Evolutionary conservation across 116 monocot genomes (phyloP).

Genomic region (Iris pallida): DNA sequence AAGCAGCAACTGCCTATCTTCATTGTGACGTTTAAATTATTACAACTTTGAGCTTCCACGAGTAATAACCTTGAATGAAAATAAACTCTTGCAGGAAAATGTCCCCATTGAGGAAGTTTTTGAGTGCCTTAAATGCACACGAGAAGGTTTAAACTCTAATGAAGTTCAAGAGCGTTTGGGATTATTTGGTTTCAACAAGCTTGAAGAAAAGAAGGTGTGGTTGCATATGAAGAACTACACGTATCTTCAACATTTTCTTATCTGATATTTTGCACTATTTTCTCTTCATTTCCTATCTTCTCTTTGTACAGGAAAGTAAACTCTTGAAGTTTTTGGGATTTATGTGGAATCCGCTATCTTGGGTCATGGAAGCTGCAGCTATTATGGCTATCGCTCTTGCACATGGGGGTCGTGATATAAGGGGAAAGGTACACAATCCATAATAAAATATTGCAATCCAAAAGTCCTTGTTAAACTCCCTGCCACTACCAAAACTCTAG

Average conservation of each 20-base stretch:
- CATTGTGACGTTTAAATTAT: no score
- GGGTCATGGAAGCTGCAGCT: slow-evolving; percentile 60
- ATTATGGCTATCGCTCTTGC: slow-evolving; percentile 54
- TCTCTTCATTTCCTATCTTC: neutral
- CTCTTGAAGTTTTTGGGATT: slow-evolving; percentile 58
- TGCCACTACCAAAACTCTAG: no score
- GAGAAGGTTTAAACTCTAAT: slow-evolving; percentile 40
- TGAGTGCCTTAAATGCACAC: slow-evolving; percentile 44
- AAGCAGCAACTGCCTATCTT: no score
- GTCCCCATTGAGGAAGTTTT: slow-evolving; percentile 53
- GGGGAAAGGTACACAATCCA: slow-evolving; percentile 22
- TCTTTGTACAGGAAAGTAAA: slow-evolving; percentile 38
- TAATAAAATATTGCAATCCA: neutral
- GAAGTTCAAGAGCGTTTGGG: slow-evolving; percentile 36
- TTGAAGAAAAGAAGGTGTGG: slow-evolving; percentile 55
- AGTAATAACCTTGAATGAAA: no score
- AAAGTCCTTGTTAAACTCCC: no score
- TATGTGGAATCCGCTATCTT: slow-evolving; percentile 65
- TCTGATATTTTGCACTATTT: neutral
- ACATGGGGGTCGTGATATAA: slow-evolving; percentile 34
- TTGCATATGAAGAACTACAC: neutral
- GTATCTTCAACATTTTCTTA: neutral
- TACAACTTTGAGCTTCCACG: no score
- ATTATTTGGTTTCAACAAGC: slow-evolving; percentile 54
- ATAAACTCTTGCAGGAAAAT: slow-evolving; percentile 29